These are phyloP conservation scores for Nectriaceae sp. DNA, from an alignment of 2,329 filamentous ascomycete species.

Conservation along the genomic window DNA sequence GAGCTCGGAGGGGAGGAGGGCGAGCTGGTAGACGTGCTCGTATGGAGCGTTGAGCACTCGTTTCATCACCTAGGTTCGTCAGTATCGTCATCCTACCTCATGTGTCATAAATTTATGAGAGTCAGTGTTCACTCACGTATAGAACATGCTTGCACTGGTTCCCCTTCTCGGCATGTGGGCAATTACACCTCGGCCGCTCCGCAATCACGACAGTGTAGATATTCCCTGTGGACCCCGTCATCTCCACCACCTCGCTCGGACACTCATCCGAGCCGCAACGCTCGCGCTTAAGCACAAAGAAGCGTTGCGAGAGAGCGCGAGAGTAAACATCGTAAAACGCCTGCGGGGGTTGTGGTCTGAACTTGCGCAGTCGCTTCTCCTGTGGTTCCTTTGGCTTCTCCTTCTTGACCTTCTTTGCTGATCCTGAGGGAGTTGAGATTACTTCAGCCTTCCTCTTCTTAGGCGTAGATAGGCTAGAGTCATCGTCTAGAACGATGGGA, in stretches of 20 bases:
- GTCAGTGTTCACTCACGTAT: slow-evolving; percentile 54
- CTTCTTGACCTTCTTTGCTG: slow-evolving; percentile 16
- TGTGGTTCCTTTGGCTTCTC: slow-evolving; percentile 6
- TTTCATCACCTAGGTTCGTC: slow-evolving; percentile 48
- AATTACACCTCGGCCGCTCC: slow-evolving; percentile 54
- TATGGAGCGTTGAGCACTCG: slow-evolving; percentile 59
- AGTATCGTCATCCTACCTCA: too few species aligned
- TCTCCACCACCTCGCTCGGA: slow-evolving; percentile 55
- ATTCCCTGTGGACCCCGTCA: slow-evolving; percentile 67
- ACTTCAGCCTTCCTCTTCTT: slow-evolving; percentile 19
- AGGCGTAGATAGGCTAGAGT: slow-evolving; percentile 4
- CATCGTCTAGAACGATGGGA: slow-evolving; percentile 7
- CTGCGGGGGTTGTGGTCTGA: slow-evolving; percentile 35
- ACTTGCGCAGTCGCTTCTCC: slow-evolving; percentile 40
- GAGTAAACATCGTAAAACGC: slow-evolving; percentile 39
- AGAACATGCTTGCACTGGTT: slow-evolving; percentile 68
- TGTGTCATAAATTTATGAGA: too few species aligned
- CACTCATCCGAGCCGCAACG: slow-evolving; percentile 36
- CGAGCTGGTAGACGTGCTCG: slow-evolving; percentile 62
- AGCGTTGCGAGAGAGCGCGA: slow-evolving; percentile 44
- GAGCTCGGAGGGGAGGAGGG: slow-evolving; percentile 61
- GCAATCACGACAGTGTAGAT: slow-evolving; percentile 61
- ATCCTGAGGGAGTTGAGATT: not conserved
- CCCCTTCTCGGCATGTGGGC: slow-evolving; percentile 54
- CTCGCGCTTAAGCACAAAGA: slow-evolving; percentile 48